Conservation (phyloP, 305 asterid species). For the Fraxinus floribunda region DNA sequence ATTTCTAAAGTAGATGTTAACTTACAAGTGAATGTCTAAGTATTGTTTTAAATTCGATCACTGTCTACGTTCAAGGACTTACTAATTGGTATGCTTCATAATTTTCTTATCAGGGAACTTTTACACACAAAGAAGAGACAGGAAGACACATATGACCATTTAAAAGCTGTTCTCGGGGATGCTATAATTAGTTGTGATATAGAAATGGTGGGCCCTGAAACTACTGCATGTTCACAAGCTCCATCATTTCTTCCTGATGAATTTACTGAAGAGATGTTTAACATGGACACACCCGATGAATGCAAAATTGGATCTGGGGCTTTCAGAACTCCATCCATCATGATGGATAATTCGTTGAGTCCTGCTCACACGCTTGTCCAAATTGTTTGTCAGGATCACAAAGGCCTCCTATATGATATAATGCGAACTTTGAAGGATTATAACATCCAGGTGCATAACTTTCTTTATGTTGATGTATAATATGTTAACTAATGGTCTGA, state of each 20-base stretch:
- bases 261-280: conserved; percentile 51
- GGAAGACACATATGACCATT: conserved; percentile 51
- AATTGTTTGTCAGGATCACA: conserved; percentile 71
- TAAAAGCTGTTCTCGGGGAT: conserved; percentile 59
- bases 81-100: conserved; percentile 1
- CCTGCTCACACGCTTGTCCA: conserved; percentile 88
- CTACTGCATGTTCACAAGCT: conserved; percentile 59
- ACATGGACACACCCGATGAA: conserved; percentile 36
- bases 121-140: conserved; percentile 62
- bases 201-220: conserved; percentile 71
- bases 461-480: not conserved
- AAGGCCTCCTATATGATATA: conserved; percentile 76
- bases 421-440: conserved; percentile 89
- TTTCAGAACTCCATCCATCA: conserved; percentile 51
- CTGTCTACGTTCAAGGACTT: not conserved
- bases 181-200: conserved; percentile 62
- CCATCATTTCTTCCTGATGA: conserved; percentile 65
- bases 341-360: conserved; percentile 66
- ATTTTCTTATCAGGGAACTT: conserved; percentile 55
- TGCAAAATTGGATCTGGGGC: conserved; percentile 35
- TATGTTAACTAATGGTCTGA: not conserved
- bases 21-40: not conserved
- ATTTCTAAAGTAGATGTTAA: not conserved
- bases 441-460: conserved; percentile 56
- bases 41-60: not conserved